phyloP scores from a whole-genome alignment of 2,329 filamentous ascomycete genomes.

The Aspergillus flavus region DNA sequence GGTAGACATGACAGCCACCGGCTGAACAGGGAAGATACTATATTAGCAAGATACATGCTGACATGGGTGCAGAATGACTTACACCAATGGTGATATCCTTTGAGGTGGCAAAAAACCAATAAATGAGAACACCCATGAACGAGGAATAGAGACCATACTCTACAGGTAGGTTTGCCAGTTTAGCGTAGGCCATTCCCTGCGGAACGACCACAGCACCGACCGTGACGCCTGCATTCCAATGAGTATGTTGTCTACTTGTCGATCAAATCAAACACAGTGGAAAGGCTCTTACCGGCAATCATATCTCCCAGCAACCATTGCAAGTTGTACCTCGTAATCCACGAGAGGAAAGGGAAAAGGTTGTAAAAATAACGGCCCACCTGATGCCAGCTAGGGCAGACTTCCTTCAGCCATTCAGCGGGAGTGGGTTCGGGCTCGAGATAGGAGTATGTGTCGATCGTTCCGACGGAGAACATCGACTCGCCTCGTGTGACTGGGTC shows the following conservation, averaged over 20 bases:
- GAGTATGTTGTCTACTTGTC: neutral
- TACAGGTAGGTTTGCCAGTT: conserved; percentile 75
- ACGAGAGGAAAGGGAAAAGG: conserved; percentile 85
- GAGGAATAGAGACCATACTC: conserved; percentile 92
- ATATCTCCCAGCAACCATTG: conserved; percentile 90
- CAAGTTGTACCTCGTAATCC: conserved; percentile 85
- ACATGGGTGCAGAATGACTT: conserved; percentile 42
- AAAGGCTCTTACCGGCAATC: conserved; percentile 68
- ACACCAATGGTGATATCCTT: conserved; percentile 98
- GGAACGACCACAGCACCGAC: conserved; percentile 85
- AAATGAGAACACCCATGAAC: conserved; percentile 91
- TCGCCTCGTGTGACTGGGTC: conserved; percentile 75
- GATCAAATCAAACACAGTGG: neutral
- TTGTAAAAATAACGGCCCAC: conserved; percentile 64
- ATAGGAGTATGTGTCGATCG: conserved; percentile 77
- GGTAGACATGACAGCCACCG: conserved; percentile 93
- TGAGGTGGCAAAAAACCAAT: conserved; percentile 98
- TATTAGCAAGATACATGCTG: neutral
- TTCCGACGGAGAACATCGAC: conserved; percentile 74
- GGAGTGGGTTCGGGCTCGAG: conserved; percentile 79
- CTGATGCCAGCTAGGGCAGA: conserved; percentile 62
- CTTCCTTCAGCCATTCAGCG: conserved; percentile 68
- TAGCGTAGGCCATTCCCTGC: conserved; percentile 93
- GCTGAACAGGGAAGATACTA: conserved; percentile 51
- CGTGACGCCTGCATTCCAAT: conserved; percentile 58